These are phyloP conservation scores for Kalmusia sp. DNA, from an alignment of 2,329 filamentous ascomycete genomes.

Conservation along the genomic window DNA sequence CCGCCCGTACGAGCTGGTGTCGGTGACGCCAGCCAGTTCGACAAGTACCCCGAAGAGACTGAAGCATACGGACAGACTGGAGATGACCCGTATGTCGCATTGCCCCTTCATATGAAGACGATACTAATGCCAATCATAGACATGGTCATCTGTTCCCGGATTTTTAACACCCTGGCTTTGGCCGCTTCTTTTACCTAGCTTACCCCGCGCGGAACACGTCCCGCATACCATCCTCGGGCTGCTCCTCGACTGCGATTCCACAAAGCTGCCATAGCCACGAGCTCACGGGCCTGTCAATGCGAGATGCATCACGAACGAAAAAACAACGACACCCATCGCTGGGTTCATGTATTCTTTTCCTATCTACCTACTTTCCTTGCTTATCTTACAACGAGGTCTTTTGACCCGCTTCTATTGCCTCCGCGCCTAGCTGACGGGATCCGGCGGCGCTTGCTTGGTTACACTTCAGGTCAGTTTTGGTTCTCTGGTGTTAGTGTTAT, in stretches of 20 bases:
- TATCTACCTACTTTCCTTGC: constrained; percentile 1
- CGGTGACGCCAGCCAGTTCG: constrained; percentile 96
- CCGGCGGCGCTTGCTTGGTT: not conserved
- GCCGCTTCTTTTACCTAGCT: constrained; percentile 2
- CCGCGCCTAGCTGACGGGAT: constrained; percentile 1
- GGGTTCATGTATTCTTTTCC: constrained; percentile 9
- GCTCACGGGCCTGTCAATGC: constrained; percentile 1
- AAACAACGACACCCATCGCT: not conserved
- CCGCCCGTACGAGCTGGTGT: constrained; percentile 92
- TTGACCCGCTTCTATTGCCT: not conserved
- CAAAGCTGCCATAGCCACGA: not conserved
- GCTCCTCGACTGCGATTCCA: not conserved
- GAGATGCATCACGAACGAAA: constrained; percentile 7
- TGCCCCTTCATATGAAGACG: not conserved
- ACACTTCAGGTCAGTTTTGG: not conserved
- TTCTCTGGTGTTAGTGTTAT: not conserved
- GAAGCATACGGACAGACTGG: constrained; percentile 85
- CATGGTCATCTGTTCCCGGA: constrained; percentile 31
- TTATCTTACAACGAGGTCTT: constrained; percentile 2
- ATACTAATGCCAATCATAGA: constrained; percentile 14
- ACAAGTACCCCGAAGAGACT: constrained; percentile 96
- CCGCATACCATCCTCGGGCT: not conserved
- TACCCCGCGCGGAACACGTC: not conserved
- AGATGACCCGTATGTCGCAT: constrained; percentile 78
- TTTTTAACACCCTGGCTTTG: constrained; percentile 16